These are phyloP conservation scores for Camellia oleifera DNA, from an alignment of 179 eudicot species.

Conservation along the genomic window DNA sequence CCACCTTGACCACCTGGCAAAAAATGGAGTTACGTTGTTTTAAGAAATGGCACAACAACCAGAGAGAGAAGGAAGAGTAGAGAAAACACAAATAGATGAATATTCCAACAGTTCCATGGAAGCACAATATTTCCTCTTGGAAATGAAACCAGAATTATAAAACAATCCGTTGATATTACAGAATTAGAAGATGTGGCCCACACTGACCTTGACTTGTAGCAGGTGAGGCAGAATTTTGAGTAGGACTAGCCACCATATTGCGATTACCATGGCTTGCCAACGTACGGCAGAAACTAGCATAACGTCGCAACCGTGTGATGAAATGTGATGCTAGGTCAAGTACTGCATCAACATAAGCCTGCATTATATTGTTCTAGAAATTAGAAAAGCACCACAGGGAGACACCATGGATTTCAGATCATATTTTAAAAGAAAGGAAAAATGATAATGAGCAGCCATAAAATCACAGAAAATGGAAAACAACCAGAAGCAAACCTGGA, in stretches of 20 bases:
- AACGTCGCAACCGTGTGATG: constrained; percentile 93
- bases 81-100: background rate
- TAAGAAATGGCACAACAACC: background rate
- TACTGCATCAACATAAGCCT: constrained; percentile 98
- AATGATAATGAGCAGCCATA: background rate
- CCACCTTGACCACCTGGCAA: constrained; percentile 80
- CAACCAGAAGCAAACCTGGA: constrained; percentile 58
- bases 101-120: background rate
- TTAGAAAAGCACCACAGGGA: constrained; percentile 14
- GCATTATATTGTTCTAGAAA: constrained; percentile 18
- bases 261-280: constrained; percentile 92
- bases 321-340: constrained; percentile 97
- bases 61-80: background rate
- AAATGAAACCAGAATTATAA: constrained; percentile 3
- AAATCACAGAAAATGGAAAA: background rate
- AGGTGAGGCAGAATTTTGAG: constrained; percentile 74
- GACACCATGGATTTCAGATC: background rate
- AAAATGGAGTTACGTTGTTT: constrained; percentile 5
- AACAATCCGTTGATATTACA: background rate
- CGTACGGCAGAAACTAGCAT: constrained; percentile 98
- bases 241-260: constrained; percentile 84
- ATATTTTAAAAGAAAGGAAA: background rate
- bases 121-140: background rate
- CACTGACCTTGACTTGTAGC: constrained; percentile 78
- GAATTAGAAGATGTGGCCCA: background rate